Evolutionary conservation across 495 filamentous ascomycete genomes (phyloP), one percentile per base, ranked within the genome.

Genomic region (Xylaria nigripes): DNA sequence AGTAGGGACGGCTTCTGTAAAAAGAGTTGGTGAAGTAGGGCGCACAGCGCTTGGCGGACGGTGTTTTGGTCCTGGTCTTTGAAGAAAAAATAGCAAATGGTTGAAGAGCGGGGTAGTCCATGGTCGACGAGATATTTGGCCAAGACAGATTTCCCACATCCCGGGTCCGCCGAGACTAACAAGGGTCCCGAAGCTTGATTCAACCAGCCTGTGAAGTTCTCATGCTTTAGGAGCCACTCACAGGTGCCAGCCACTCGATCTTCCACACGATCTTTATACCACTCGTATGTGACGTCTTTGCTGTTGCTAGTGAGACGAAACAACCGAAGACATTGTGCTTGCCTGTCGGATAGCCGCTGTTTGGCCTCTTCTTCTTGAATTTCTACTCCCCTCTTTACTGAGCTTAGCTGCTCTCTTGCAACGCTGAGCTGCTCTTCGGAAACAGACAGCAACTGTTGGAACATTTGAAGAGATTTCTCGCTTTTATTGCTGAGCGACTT

Each of bases 1-100:
- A 77, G 52, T 24, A 75, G 66, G 22, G 23, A 25, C 13, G 34
- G 60, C n/a, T 58, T 65, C 34, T 61, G 48, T 0, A 44, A 45
- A 50, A 78, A 75, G 3, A 82, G 47, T 57, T 81, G 76, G 49
- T 74, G 76, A 22, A 81, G 56, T 10, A 83, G 58, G 15, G 69
- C 68, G 18, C 67, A 69, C 1, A 81, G 54, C 6, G 76, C 76
- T 24, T 53, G 68, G 12, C 54, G 48, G 5, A 63, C 46, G 6
- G 46, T 74, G 43, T 60, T 76, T 47, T 79, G 74, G 18, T 77
- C 68, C 9, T 64, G 59, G 32, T 81, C 77, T 48, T 81, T 81
- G 65, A 84, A 81, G 59, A 82, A 82, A 64, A 81, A 83, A 58
- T 77, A 80, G 49, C 76, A 78, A 5, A 56, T 65, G 0, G 65